A percentile compares a stretch with the other conserved stretches of the same genome.
Conservation (phyloP, 2,329 filamentous ascomycete species). For the Hymenoscyphus repandus region DNA sequence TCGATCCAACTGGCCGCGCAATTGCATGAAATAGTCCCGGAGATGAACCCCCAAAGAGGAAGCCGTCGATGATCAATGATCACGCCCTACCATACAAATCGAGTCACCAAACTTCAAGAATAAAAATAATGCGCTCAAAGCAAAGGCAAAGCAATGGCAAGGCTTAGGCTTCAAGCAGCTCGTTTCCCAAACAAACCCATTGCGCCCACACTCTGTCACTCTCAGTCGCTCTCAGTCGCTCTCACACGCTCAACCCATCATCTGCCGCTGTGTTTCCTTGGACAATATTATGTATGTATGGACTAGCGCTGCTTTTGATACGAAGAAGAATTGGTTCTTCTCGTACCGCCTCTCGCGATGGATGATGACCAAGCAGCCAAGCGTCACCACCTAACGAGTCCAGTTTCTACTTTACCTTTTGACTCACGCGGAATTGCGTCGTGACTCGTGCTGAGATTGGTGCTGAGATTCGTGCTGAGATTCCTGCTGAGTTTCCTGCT, state of each 20-base stretch:
- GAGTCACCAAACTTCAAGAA: neutral
- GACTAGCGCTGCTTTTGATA: no score
- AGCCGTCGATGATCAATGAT: slow-evolving; percentile 10
- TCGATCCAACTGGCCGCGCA: slow-evolving; percentile 13
- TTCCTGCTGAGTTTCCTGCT: neutral
- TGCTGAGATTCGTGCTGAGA: neutral
- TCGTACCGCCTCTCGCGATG: neutral
- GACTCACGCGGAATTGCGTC: slow-evolving; percentile 1
- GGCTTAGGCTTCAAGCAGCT: neutral
- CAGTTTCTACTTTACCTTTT: slow-evolving; percentile 3
- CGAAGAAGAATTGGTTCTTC: no score
- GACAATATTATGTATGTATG: no score
- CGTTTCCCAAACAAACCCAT: slow-evolving; percentile 1
- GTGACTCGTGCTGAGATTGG: slow-evolving; percentile 5
- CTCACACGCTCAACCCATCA: no score
- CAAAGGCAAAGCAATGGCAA: neutral
- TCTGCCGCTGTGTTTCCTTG: neutral
- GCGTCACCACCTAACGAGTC: no score
- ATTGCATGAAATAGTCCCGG: slow-evolving; percentile 22
- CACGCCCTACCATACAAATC: neutral
- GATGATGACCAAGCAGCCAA: neutral
- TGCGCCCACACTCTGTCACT: no score
- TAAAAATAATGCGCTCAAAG: neutral
- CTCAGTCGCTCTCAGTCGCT: no score
- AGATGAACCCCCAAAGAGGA: slow-evolving; percentile 20